Evolutionary conservation across 768 basidiomycete species (phyloP).

Genomic region (Tricholoma bakamatsutake): DNA sequence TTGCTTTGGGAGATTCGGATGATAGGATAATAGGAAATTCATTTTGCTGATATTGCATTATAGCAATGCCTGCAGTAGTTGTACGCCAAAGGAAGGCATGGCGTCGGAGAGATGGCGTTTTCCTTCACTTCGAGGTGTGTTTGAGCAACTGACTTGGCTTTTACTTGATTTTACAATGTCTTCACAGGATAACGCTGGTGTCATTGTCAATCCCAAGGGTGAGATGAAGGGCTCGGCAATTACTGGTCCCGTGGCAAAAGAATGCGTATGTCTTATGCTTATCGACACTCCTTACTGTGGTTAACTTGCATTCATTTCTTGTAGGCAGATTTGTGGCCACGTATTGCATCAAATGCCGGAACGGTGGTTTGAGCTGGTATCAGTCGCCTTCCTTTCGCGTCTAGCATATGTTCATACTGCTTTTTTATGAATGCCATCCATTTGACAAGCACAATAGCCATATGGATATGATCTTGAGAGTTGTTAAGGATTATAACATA

Average conservation of each 20-base stretch:
- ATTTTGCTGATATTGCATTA: slow-evolving; percentile 11
- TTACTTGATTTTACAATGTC: neutral
- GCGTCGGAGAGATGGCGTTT: slow-evolving; percentile 96
- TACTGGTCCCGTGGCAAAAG: slow-evolving; percentile 97
- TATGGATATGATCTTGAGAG: neutral
- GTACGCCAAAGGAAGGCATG: slow-evolving; percentile 98
- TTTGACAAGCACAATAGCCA: neutral
- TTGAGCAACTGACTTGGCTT: neutral
- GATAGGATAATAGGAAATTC: neutral
- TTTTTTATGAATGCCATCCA: slow-evolving; percentile 13
- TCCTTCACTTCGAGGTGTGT: slow-evolving; percentile 93
- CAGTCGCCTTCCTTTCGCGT: slow-evolving; percentile 11
- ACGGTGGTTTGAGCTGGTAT: slow-evolving; percentile 76
- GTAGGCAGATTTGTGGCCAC: slow-evolving; percentile 96
- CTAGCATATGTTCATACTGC: slow-evolving; percentile 14
- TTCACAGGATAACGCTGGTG: slow-evolving; percentile 84
- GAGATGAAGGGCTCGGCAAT: slow-evolving; percentile 99
- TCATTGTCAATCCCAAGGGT: slow-evolving; percentile 97
- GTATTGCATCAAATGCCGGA: slow-evolving; percentile 98
- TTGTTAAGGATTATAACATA: too few species aligned
- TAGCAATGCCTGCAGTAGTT: slow-evolving; percentile 96
- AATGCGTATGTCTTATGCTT: slow-evolving; percentile 73
- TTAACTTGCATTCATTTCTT: slow-evolving; percentile 1
- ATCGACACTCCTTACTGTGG: neutral
- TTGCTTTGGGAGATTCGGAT: neutral